Base-by-base conservation (phyloP, 768 basidiomycete genomes). In the Fibroporia radiculosa region DNA sequence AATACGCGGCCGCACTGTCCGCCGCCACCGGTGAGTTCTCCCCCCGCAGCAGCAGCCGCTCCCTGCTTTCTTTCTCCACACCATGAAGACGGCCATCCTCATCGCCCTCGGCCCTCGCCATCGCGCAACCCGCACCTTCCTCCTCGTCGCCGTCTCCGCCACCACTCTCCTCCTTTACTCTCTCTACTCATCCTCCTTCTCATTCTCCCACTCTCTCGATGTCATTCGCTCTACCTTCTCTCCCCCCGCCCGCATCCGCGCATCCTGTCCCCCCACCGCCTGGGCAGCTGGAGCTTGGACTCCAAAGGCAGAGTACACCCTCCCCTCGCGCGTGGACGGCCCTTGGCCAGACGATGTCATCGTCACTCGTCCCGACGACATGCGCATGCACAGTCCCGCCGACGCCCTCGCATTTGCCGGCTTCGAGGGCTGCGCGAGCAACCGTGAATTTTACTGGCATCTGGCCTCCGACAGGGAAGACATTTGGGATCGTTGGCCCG, bases 371-470 rank as follows among this genome's bases (percentile, higher is more conserved):
- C n/a, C n/a, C n/a, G 34, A 23, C 23, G 23, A 39, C 24, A 33
- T 62, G 26, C 42, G 61, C 29, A 46, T 60, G 33, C 51, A 48
- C 33, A 34, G 42, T 24, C 36, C 49, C 6, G 64, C 70, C 24
- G 73, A 82, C 47, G 72, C 69, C 6, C 59, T 78, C 35, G 56
- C 48, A 3, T 74, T 81, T 51, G 67, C 74, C n/a, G 79, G 79
- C 5, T 71, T 80, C 27, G 63, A 71, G 44, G 78, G 78, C 24
- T 83, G 81, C 50, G 80, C 82, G 16, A 75, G 74, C 51, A 71
- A 73, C 44, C 67, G 80, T 42, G 81, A 83, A 59, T 73, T 70
- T 50, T 63, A 62, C 46, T 83, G 80, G 82, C 82, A 84, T 57
- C 64, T 84, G 20, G 79, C 68, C 6, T 58, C 72, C 1, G 78